These are phyloP conservation scores for Sporothrix brasiliensis DNA, from an alignment of 2,329 filamentous ascomycete species.

Conservation along the genomic window DNA sequence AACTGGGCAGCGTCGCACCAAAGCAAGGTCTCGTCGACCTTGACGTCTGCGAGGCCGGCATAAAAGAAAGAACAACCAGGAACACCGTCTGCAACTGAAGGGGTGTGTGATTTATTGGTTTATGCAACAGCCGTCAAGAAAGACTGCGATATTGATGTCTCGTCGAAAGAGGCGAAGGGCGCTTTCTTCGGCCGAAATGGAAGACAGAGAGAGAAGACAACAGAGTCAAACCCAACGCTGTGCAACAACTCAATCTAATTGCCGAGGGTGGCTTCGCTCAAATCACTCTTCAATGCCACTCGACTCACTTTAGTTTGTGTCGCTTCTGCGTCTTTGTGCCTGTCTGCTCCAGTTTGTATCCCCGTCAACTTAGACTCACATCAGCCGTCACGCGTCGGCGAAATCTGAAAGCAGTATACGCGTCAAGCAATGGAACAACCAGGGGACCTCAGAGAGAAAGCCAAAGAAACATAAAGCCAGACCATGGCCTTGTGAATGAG, in stretches of 20 bases:
- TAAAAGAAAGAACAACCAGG: no score
- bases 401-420: no score
- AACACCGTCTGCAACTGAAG: no score
- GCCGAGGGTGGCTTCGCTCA: background rate
- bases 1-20: no score
- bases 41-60: no score
- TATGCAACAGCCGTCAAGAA: no score
- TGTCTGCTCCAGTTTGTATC: background rate
- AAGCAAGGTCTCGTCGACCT: no score
- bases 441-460: no score
- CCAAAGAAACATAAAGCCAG: background rate
- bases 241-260: conserved; percentile 7
- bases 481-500: no score
- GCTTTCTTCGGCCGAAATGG: conserved; percentile 4
- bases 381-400: no score
- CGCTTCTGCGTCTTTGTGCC: background rate
- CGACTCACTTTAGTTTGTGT: conserved; percentile 4
- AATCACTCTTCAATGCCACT: background rate
- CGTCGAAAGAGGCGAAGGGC: background rate
- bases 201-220: background rate
- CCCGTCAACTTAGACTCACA: background rate
- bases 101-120: no score
- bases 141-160: background rate
- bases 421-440: no score
- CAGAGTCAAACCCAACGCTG: background rate